Conservation (phyloP, 352 stramenopile genomes). For the Phytophthora pini region DNA sequence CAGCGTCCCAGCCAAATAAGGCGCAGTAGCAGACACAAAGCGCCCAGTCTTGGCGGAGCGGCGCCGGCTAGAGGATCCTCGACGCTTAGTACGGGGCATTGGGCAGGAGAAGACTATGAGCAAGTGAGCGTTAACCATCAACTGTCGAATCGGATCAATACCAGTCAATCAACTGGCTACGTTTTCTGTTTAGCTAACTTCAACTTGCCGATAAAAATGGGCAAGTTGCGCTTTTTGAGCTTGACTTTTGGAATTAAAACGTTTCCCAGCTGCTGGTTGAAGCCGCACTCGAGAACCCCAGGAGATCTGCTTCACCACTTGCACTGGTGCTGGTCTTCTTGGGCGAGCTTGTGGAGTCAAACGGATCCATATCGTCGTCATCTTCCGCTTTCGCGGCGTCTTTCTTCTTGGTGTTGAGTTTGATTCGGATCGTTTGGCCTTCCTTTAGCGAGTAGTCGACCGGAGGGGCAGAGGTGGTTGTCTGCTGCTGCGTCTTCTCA, state of each 20-base stretch:
- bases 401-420: constrained; percentile 72
- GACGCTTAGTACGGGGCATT: constrained; percentile 17
- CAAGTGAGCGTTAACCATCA: too few species aligned
- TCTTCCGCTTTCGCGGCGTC: constrained; percentile 47
- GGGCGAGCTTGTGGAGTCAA: constrained; percentile 20
- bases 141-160: constrained; percentile 1
- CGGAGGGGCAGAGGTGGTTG: constrained; percentile 37
- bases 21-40: constrained; percentile 5
- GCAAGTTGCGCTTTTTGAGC: too few species aligned
- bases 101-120: too few species aligned
- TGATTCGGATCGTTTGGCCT: constrained; percentile 93
- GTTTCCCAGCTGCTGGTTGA: constrained; percentile 61
- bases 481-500: constrained; percentile 53
- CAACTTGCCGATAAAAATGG: constrained; percentile 3
- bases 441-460: constrained; percentile 94
- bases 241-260: constrained; percentile 39
- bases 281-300: constrained; percentile 43
- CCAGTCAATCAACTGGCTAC: constrained; percentile 11
- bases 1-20: constrained; percentile 14
- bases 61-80: constrained; percentile 3
- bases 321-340: constrained; percentile 30
- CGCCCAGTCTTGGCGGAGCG: constrained; percentile 26
- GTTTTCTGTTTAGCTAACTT: not conserved
- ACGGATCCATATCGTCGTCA: constrained; percentile 36
- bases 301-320: constrained; percentile 36